Evolutionary conservation across 2,329 filamentous ascomycete species (phyloP).

Genomic region (Aspergillus sp.): DNA sequence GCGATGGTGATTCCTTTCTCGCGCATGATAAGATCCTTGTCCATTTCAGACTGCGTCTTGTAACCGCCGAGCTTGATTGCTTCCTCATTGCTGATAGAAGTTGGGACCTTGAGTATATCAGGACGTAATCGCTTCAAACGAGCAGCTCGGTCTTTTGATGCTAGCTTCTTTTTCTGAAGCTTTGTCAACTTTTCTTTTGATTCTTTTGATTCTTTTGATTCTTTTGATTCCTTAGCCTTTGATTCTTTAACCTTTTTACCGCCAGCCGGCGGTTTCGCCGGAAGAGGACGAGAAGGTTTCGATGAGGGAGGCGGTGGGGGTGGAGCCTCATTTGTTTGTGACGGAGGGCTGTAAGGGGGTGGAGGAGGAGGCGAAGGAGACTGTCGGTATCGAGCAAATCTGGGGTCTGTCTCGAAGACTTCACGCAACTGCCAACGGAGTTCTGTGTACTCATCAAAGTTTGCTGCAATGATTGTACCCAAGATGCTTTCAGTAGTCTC

Average conservation of each 20-base stretch:
- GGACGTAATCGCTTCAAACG: conserved; percentile 32
- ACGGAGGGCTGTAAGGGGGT: conserved; percentile 22
- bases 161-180: conserved; percentile 26
- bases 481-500: conserved; percentile 59
- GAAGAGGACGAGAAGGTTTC: conserved; percentile 14
- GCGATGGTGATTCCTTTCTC: conserved; percentile 21
- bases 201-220: conserved; percentile 13
- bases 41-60: conserved; percentile 32
- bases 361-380: conserved; percentile 23
- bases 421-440: conserved; percentile 66
- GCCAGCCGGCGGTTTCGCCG: conserved; percentile 20
- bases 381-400: conserved; percentile 33
- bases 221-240: conserved; percentile 18
- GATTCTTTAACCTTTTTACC: conserved; percentile 21
- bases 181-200: conserved; percentile 25
- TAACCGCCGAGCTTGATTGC: conserved; percentile 34
- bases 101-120: conserved; percentile 28
- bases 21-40: conserved; percentile 27
- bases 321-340: conserved; percentile 17
- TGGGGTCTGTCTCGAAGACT: conserved; percentile 48
- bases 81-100: conserved; percentile 28
- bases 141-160: conserved; percentile 30
- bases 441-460: conserved; percentile 71
- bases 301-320: conserved; percentile 23
- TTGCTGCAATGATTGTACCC: conserved; percentile 69